phyloP scores from a whole-genome alignment of 2,329 filamentous ascomycete genomes.

The Mariannaea elegans region DNA sequence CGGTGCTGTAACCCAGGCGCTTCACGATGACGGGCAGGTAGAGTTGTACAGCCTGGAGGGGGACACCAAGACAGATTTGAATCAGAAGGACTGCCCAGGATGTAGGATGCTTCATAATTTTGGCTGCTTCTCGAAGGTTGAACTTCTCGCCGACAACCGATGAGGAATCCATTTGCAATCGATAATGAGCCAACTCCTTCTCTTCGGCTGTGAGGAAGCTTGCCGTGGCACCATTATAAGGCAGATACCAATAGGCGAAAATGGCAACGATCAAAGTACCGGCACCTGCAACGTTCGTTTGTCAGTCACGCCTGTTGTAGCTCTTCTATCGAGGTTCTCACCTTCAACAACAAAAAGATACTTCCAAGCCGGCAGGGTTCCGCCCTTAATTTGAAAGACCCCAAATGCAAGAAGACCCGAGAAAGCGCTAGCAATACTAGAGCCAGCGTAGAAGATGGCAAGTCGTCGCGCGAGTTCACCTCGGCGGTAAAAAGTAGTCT shows the following conservation, averaged over 20 bases:
- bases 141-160: slow-evolving; percentile 65
- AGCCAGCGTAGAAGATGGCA: slow-evolving; percentile 79
- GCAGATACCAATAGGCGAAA: slow-evolving; percentile 76
- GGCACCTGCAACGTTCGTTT: slow-evolving; percentile 22
- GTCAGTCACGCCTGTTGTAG: no score
- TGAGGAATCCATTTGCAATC: slow-evolving; percentile 80
- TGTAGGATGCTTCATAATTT: slow-evolving; percentile 60
- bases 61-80: slow-evolving; percentile 68
- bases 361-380: slow-evolving; percentile 52
- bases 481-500: slow-evolving; percentile 60
- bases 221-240: slow-evolving; percentile 69
- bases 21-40: slow-evolving; percentile 66
- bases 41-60: slow-evolving; percentile 62
- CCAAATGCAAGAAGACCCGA: slow-evolving; percentile 58
- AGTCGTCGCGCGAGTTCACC: slow-evolving; percentile 54
- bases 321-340: no score
- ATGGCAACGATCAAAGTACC: slow-evolving; percentile 68
- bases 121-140: slow-evolving; percentile 58
- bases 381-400: slow-evolving; percentile 56
- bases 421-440: slow-evolving; percentile 73
- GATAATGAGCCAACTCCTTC: slow-evolving; percentile 72
- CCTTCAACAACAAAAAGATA: slow-evolving; percentile 66
- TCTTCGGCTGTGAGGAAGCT: slow-evolving; percentile 73
- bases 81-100: slow-evolving; percentile 61
- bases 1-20: slow-evolving; percentile 56